Evolutionary conservation across 768 basidiomycete species (phyloP).

Genomic region (Mycena rosella): DNA sequence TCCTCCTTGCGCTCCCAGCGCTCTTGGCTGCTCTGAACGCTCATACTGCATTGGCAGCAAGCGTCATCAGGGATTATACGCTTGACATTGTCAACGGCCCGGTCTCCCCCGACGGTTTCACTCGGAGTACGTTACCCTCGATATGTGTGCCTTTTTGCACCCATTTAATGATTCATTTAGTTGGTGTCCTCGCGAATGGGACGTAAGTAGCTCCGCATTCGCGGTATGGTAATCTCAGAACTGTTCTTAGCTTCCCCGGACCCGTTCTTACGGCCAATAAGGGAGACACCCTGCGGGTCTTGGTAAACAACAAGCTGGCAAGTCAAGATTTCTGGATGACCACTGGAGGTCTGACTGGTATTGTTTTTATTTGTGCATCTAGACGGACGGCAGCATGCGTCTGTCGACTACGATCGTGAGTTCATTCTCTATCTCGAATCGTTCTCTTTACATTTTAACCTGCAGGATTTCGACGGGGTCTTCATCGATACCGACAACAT

Average conservation of each 20-base stretch:
- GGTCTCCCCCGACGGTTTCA: slow-evolving; percentile 42
- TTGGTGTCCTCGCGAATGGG: slow-evolving; percentile 1
- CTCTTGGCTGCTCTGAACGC: no score
- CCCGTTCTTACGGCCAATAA: slow-evolving; percentile 14
- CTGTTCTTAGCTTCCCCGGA: slow-evolving; percentile 27
- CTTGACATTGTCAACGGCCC: slow-evolving; percentile 38
- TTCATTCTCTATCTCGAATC: background rate
- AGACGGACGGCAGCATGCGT: background rate
- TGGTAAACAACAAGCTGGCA: slow-evolving; percentile 31
- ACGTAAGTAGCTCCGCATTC: background rate
- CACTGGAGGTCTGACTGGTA: background rate
- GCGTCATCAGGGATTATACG: slow-evolving; percentile 24
- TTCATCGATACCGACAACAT: background rate
- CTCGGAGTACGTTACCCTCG: slow-evolving; percentile 31
- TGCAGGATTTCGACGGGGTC: background rate
- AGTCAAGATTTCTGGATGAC: background rate
- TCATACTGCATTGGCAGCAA: no score
- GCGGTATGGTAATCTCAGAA: background rate
- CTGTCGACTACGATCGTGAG: background rate
- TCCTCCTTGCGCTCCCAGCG: no score
- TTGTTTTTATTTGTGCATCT: background rate
- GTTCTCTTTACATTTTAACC: background rate
- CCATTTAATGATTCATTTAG: background rate
- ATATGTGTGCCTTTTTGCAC: background rate
- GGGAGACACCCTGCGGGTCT: slow-evolving; percentile 16